Percentiles rank a stretch among this genome's conserved stretches.
phyloP scores from a whole-genome alignment of 345 rosid species.

The Eucalyptus regnans region DNA sequence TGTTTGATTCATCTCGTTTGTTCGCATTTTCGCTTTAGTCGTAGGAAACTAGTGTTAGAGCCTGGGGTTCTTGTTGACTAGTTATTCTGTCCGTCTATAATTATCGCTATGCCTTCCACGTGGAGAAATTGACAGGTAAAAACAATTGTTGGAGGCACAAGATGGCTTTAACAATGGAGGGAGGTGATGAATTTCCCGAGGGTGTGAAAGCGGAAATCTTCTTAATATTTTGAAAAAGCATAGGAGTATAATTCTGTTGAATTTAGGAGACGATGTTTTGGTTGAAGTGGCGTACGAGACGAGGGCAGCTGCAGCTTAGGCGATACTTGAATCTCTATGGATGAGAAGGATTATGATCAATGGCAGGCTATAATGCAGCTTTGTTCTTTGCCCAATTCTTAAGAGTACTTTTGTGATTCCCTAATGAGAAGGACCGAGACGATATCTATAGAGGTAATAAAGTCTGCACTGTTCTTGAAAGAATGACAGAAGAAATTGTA shows the following conservation, averaged over 20 bases:
- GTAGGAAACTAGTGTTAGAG: background rate
- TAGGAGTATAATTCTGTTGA: background rate
- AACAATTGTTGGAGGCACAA: background rate
- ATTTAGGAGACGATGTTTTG: background rate
- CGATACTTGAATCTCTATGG: background rate
- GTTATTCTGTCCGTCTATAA: background rate
- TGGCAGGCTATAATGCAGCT: background rate
- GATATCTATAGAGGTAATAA: background rate
- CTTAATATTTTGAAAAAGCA: background rate
- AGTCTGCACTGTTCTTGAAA: background rate
- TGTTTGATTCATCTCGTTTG: too few species aligned
- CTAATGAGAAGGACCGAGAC: background rate
- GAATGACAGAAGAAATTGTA: background rate
- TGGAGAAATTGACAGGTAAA: background rate
- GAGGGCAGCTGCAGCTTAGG: background rate
- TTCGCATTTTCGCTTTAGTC: background rate
- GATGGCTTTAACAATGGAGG: background rate
- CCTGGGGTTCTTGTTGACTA: background rate
- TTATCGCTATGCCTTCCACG: background rate
- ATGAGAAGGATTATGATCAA: background rate
- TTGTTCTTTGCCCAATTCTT: background rate
- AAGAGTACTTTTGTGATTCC: background rate
- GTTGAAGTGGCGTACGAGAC: background rate
- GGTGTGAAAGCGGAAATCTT: background rate
- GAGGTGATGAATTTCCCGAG: background rate